Percentiles rank a stretch among this genome's conserved stretches.
Conservation (phyloP, 495 filamentous ascomycete species). For the Daldinia caldariorum region DNA sequence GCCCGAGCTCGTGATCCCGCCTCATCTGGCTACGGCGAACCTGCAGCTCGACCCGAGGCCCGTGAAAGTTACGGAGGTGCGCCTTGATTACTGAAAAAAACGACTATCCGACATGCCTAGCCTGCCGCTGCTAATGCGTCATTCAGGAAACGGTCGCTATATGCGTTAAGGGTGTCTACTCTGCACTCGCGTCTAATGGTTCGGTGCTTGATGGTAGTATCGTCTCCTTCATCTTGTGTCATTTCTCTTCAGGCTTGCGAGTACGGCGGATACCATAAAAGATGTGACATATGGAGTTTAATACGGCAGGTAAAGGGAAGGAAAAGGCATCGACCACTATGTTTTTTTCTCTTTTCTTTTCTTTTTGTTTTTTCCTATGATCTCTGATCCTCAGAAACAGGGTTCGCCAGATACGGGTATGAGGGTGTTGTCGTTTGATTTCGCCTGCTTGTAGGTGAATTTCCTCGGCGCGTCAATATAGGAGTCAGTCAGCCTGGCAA, state of each 20-base stretch:
- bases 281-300: slow-evolving; percentile 48
- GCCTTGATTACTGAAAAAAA: slow-evolving; percentile 32
- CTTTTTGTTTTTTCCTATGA: slow-evolving; percentile 25
- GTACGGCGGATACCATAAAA: slow-evolving; percentile 46
- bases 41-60: slow-evolving; percentile 68
- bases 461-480: slow-evolving; percentile 19
- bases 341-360: slow-evolving; percentile 33
- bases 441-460: slow-evolving; percentile 29
- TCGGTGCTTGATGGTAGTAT: slow-evolving; percentile 27
- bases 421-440: slow-evolving; percentile 43
- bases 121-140: slow-evolving; percentile 40
- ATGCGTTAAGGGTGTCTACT: slow-evolving; percentile 25
- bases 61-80: slow-evolving; percentile 68
- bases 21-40: slow-evolving; percentile 64
- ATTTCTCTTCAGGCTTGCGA: slow-evolving; percentile 45
- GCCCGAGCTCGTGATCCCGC: slow-evolving; percentile 60
- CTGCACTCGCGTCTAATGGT: slow-evolving; percentile 21
- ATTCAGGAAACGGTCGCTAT: slow-evolving; percentile 37
- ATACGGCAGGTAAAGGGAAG: slow-evolving; percentile 52
- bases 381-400: slow-evolving; percentile 41
- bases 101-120: slow-evolving; percentile 22
- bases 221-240: slow-evolving; percentile 36
- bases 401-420: slow-evolving; percentile 37
- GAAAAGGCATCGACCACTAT: slow-evolving; percentile 48
- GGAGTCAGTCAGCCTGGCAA: slow-evolving; percentile 32